Evolutionary conservation across 176 grass and related monocot genomes (phyloP), one percentile per base, ranked within the genome.

Genomic region (Zoysia japonica): DNA sequence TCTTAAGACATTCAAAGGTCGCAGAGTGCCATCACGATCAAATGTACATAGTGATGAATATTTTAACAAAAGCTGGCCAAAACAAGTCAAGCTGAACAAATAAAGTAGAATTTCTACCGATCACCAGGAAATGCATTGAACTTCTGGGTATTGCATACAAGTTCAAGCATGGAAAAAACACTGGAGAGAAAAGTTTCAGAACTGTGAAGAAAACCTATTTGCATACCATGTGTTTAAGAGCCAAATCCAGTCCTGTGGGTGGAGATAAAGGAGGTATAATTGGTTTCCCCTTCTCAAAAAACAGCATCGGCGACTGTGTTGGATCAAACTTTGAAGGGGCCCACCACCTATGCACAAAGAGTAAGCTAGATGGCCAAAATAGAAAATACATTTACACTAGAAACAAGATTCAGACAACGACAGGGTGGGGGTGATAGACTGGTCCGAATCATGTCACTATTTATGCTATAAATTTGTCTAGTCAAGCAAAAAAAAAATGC

Each of bases 311-410:
- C 39, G 85, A 97, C 40, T 83, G 47, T 77, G 83, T 44, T 37
- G 89, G 92, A 89, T 97, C 85, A 72, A 97, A 97, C 68, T 94
- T 97, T 11, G 92, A 92, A 78, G 92, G 83, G 47, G 92, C 85
- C 87, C 87, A 97, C 95, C 95, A 97, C 92, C 95, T 94, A 46
- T 77, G 67, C 12, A 77, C 15, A 43, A 60, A 78, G n/a, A 61
- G 8, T 85, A 78, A 74, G 42, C 4, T 78, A 13, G 15, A 56
- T 82, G n/a, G 56, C 5, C 38, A 52, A 48, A 45, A 2, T 7
- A 74, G 35, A 9, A 40, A 76, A 9, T n/a, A n/a, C n/a, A 72
- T 83, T 28, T 5, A 5, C 3, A 59, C n/a, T 20, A 44, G 68
- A 83, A 49, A 80, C 6, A 63, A 68, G 20, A 11, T 15, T 49